These are phyloP conservation scores for Coniferiporia sulphurascens DNA, from an alignment of 1,284 basidiomycete genomes.

Conservation along the genomic window DNA sequence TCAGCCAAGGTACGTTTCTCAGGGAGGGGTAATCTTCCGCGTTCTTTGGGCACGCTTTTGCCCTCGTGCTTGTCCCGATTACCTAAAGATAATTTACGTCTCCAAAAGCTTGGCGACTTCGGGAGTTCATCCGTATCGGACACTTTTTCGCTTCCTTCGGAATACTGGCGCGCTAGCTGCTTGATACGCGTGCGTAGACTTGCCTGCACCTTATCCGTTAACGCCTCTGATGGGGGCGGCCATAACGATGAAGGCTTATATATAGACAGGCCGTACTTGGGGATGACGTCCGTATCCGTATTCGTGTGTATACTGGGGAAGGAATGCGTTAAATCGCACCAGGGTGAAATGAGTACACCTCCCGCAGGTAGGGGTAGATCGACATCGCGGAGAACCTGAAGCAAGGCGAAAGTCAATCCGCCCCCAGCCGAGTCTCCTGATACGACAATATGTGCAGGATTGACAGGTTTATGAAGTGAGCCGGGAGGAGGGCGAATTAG, in stretches of 20 bases:
- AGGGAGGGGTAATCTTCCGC: neutral
- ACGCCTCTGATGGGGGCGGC: conserved; percentile 82
- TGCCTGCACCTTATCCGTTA: conserved; percentile 59
- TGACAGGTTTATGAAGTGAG: conserved; percentile 71
- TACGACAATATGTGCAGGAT: conserved; percentile 79
- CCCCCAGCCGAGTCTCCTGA: conserved; percentile 96
- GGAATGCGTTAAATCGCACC: conserved; percentile 93
- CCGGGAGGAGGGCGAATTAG: conserved; percentile 61
- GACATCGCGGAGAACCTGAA: conserved; percentile 90
- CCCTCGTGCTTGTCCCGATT: neutral
- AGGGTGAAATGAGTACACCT: conserved; percentile 81
- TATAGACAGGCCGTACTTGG: conserved; percentile 57
- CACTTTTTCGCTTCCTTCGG: neutral
- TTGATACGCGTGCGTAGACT: conserved; percentile 57
- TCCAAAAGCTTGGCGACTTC: conserved; percentile 6
- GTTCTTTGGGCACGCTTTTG: neutral
- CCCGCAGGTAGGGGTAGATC: conserved; percentile 83
- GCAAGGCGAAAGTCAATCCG: conserved; percentile 76
- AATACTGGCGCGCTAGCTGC: conserved; percentile 6
- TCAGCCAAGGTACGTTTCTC: neutral
- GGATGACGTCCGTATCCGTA: conserved; percentile 82
- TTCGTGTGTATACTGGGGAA: conserved; percentile 88
- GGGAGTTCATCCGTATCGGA: neutral
- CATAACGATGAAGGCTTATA: conserved; percentile 88
- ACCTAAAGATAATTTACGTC: neutral